Evolutionary conservation across 495 filamentous ascomycete genomes (phyloP), one percentile per base, ranked within the genome.

Genomic region (Podospora bellae-mahoneyi): DNA sequence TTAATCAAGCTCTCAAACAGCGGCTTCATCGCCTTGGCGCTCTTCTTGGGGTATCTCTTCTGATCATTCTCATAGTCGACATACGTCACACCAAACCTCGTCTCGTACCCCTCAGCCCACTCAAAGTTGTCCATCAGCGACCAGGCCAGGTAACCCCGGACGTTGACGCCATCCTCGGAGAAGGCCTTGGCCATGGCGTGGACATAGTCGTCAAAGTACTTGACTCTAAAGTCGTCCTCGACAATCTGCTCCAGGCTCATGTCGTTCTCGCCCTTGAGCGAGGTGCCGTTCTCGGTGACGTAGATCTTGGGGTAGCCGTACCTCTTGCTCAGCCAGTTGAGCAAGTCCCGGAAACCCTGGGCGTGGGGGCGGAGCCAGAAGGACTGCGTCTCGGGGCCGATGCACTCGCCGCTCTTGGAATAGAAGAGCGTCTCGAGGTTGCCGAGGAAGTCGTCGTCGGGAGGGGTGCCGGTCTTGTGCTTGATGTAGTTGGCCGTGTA

Each of bases 401-500:
- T 88, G 77, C 81, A 83, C 60, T 90, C 83, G 66, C 90, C 89
- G 62, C 78, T 74, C 78, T 93, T 92, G 78, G 87, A 85, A 72
- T 87, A 83, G 64, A 88, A 84, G 27, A 89, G 85, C 15, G 87
- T 84, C 73, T 91, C 86, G 54, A 93, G 79, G 77, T 92, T 89
- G 58, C 91, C 91, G 3, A 85, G 81, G 79, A 88, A 87, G 78
- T 93, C 91, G 61, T 90, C 83, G 28, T 87, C 84, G 3, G 90
- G 76, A 34, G 81, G 75, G 54, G 82, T 79, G 13, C 81, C 81
- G 4, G 82, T 83, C 77, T 88, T 87, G 79, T 91, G 88, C 75
- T 87, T 88, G 80, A 93, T 88, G 81, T 89, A 93, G 84, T 92
- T 90, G 72, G 90, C 88, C 65, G 90, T 92, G 83, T 93, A 92